A percentile compares a stretch with the other conserved stretches of the same genome.
Evolutionary conservation across 2,329 filamentous ascomycete genomes (phyloP).

Genomic region (Fusarium sp.): DNA sequence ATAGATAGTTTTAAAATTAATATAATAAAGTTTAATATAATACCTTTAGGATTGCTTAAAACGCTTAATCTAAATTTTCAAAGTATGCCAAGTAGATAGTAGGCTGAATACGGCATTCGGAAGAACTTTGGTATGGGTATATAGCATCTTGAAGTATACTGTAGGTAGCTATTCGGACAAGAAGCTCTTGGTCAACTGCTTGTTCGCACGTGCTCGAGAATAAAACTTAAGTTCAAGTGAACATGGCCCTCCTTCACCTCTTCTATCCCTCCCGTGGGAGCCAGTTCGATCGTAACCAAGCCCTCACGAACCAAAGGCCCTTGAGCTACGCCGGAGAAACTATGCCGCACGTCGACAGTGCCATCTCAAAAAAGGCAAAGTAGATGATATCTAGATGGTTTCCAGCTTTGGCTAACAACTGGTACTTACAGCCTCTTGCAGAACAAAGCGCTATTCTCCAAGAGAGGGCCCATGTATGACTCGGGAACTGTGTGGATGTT

Average conservation of each 20-base stretch:
- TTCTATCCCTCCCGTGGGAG: too few species aligned
- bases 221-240: neutral
- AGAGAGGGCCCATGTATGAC: slow-evolving; percentile 9
- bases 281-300: neutral
- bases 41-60: too few species aligned
- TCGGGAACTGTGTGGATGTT: neutral
- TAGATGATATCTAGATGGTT: too few species aligned
- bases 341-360: too few species aligned
- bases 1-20: too few species aligned
- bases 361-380: too few species aligned
- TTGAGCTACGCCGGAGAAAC: too few species aligned
- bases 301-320: neutral
- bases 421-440: neutral
- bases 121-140: neutral
- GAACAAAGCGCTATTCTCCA: neutral
- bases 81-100: neutral
- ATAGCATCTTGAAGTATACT: neutral
- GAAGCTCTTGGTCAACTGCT: too few species aligned
- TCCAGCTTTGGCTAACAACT: too few species aligned
- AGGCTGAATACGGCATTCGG: neutral
- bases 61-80: neutral
- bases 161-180: too few species aligned
- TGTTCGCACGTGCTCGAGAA: neutral
- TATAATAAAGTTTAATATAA: too few species aligned
- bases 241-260: too few species aligned